Conservation (phyloP, 1,284 basidiomycete species). For the Flammula alnicola region DNA sequence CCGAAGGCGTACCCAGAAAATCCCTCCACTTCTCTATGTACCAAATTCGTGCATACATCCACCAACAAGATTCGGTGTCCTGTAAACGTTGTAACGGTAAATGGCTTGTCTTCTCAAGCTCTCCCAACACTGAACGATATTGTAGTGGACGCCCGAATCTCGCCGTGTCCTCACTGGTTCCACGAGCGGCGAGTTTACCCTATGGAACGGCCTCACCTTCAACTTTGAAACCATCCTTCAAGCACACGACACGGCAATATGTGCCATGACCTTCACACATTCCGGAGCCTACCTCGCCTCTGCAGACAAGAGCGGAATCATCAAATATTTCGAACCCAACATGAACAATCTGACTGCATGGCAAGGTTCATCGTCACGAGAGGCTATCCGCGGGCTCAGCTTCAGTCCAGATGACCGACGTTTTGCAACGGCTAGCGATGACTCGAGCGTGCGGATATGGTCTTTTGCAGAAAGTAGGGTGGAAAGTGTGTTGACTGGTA, state of each 20-base stretch:
- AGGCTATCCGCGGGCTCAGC: constrained; percentile 88
- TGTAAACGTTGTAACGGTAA: constrained; percentile 90
- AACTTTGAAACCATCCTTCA: constrained; percentile 99
- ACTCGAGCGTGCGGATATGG: constrained; percentile 95
- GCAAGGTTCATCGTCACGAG: constrained; percentile 78
- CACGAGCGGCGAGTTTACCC: constrained; percentile 96
- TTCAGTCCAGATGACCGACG: constrained; percentile 92
- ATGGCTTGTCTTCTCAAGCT: constrained; percentile 34
- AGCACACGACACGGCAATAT: constrained; percentile 95
- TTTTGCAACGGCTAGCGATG: constrained; percentile 95
- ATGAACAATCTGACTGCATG: constrained; percentile 98
- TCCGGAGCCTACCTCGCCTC: constrained; percentile 92
- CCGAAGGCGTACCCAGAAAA: constrained; percentile 91
- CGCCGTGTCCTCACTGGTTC: constrained; percentile 93
- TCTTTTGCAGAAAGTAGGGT: constrained; percentile 90
- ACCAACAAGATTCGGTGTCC: constrained; percentile 99
- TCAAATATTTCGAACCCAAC: constrained; percentile 99
- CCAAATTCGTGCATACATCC: constrained; percentile 96
- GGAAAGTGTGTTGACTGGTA: constrained; percentile 86
- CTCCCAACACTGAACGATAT: constrained; percentile 10
- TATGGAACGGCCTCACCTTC: constrained; percentile 99
- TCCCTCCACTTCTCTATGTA: constrained; percentile 89
- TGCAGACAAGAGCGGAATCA: constrained; percentile 90
- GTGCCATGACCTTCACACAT: constrained; percentile 88
- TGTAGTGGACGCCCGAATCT: constrained; percentile 95